phyloP scores from a whole-genome alignment of 768 basidiomycete genomes.

The Melanogaster broomeanus region DNA sequence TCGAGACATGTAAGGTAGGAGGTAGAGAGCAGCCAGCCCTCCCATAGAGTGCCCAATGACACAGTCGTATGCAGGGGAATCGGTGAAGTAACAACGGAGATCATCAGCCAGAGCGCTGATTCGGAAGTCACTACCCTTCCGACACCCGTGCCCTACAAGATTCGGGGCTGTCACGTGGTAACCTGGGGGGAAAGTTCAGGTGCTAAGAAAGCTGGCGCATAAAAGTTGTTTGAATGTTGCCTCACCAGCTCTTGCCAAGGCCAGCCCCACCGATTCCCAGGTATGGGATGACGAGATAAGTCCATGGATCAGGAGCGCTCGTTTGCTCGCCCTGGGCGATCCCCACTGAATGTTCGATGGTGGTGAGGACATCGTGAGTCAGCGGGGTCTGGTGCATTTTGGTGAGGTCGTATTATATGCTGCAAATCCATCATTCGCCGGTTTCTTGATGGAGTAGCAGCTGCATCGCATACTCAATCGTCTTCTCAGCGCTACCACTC shows the following conservation, averaged over 20 bases:
- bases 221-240: background rate
- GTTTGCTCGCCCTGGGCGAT: slow-evolving; percentile 19
- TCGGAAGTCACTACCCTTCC: slow-evolving; percentile 13
- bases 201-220: background rate
- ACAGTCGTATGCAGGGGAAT: slow-evolving; percentile 6
- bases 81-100: slow-evolving; percentile 18
- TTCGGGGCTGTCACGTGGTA: slow-evolving; percentile 26
- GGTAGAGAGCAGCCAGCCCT: background rate
- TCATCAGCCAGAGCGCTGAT: slow-evolving; percentile 12
- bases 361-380: slow-evolving; percentile 12
- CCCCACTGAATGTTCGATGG: slow-evolving; percentile 25
- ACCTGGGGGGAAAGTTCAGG: slow-evolving; percentile 11
- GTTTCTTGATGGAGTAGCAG: too few relatives aligned
- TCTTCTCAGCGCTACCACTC: too few relatives aligned
- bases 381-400: background rate
- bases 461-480: too few relatives aligned
- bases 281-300: slow-evolving; percentile 17
- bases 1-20: slow-evolving; percentile 9
- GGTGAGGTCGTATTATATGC: too few relatives aligned
- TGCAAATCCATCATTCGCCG: too few relatives aligned
- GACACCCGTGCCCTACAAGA: slow-evolving; percentile 16
- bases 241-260: slow-evolving; percentile 13
- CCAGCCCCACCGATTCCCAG: slow-evolving; percentile 18
- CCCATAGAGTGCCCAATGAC: slow-evolving; percentile 25
- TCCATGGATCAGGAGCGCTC: slow-evolving; percentile 29